phyloP scores from a whole-genome alignment of 441 rosid genomes.

The Manihot esculenta region DNA sequence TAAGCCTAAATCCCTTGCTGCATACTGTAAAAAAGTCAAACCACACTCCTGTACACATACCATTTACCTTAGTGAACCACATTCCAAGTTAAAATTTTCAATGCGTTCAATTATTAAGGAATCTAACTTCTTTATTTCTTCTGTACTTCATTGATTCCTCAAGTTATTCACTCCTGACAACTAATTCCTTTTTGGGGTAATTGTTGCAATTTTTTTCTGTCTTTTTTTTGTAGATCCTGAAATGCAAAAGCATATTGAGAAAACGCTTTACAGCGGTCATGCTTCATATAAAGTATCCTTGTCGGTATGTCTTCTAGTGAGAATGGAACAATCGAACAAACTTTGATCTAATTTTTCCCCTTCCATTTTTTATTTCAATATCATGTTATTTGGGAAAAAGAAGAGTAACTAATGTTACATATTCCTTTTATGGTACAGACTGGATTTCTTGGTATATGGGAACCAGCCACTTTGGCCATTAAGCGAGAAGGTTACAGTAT shows the following conservation, averaged over 20 bases:
- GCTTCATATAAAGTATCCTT: constrained; percentile 62
- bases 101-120: not conserved
- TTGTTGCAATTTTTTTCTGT: not conserved
- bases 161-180: too few relatives aligned
- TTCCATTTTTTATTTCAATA: constrained; percentile 17
- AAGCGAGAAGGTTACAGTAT: constrained; percentile 86
- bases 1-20: too few relatives aligned
- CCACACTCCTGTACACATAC: too few relatives aligned
- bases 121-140: not conserved
- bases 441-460: constrained; percentile 81
- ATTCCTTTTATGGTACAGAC: constrained; percentile 50
- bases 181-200: not conserved
- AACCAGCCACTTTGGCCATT: constrained; percentile 76
- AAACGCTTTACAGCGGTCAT: constrained; percentile 57
- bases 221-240: constrained; percentile 58
- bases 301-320: constrained; percentile 52
- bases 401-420: not conserved
- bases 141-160: too few relatives aligned
- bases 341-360: too few relatives aligned
- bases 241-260: constrained; percentile 76
- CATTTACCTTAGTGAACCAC: too few relatives aligned
- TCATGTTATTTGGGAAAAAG: constrained; percentile 1
- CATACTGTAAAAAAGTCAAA: too few relatives aligned
- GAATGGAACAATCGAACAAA: not conserved
- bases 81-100: too few relatives aligned